Evolutionary conservation across 2,329 filamentous ascomycete genomes (phyloP).

Genomic region (Xylariaceae sp.): DNA sequence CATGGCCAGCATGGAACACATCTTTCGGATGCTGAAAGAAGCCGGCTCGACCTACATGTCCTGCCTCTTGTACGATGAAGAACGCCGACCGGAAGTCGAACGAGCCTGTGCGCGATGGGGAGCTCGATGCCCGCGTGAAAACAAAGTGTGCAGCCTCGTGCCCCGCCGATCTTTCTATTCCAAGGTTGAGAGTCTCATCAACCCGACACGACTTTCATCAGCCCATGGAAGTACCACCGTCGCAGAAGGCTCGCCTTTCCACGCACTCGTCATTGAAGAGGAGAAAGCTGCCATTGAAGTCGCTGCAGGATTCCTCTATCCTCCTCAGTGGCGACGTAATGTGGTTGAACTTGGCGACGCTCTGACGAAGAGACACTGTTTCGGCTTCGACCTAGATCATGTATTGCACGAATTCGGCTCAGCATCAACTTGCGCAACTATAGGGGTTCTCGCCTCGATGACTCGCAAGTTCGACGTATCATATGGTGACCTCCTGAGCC

Average conservation of each 20-base stretch:
- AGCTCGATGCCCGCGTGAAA: neutral
- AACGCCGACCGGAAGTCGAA: neutral
- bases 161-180: too few relatives aligned
- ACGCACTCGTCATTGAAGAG: neutral
- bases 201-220: neutral
- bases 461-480: constrained; percentile 16
- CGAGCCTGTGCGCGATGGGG: neutral
- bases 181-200: neutral
- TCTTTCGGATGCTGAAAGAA: neutral
- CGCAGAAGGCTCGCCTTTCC: neutral
- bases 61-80: neutral
- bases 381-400: constrained; percentile 46
- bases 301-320: neutral
- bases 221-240: neutral
- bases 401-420: constrained; percentile 43
- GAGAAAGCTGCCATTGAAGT: neutral
- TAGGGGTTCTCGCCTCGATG: constrained; percentile 32
- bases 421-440: constrained; percentile 35
- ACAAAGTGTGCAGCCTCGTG: neutral
- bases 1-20: neutral
- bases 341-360: constrained; percentile 7
- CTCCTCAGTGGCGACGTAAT: neutral
- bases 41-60: neutral
- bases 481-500: constrained; percentile 16
- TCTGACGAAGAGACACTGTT: constrained; percentile 32